phyloP scores from a whole-genome alignment of 1,284 basidiomycete species.

The Naganishia cerealis region DNA sequence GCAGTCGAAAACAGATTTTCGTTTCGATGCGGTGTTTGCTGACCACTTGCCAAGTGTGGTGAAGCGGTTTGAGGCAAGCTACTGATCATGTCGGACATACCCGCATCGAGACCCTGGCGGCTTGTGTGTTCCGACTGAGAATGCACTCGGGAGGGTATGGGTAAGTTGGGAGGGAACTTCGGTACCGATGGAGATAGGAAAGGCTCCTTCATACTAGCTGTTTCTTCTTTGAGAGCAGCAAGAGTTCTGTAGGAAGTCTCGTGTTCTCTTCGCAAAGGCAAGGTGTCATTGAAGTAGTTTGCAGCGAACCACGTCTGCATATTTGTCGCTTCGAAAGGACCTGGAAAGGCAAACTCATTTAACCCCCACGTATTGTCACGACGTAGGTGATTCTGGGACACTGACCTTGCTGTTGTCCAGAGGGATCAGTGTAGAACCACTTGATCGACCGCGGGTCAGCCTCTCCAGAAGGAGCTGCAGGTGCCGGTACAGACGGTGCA shows the following conservation, averaged over 20 bases:
- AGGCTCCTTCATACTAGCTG: conserved; percentile 50
- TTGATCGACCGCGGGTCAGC: conserved; percentile 64
- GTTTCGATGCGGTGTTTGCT: conserved; percentile 27
- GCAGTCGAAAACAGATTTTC: conserved; percentile 19
- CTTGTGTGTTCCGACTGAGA: conserved; percentile 35
- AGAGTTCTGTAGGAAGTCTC: conserved; percentile 53
- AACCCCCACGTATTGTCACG: not conserved
- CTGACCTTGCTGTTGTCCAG: conserved; percentile 81
- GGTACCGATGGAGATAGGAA: conserved; percentile 50
- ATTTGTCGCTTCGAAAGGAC: conserved; percentile 81
- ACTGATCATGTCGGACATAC: conserved; percentile 11
- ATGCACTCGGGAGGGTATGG: conserved; percentile 42
- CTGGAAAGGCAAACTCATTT: conserved; percentile 54
- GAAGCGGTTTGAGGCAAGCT: conserved; percentile 13
- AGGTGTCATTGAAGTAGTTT: conserved; percentile 82
- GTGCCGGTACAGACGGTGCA: conserved; percentile 3
- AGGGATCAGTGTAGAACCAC: conserved; percentile 90
- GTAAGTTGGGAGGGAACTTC: conserved; percentile 47
- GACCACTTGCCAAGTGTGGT: conserved; percentile 19
- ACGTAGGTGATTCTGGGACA: not conserved
- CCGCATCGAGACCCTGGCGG: conserved; percentile 32
- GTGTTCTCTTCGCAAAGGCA: conserved; percentile 73
- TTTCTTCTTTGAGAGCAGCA: conserved; percentile 49
- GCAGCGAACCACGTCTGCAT: conserved; percentile 98
- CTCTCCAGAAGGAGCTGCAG: conserved; percentile 32